Evolutionary conservation across 805 yeast species (phyloP).

Genomic region (Candida succiphila): DNA sequence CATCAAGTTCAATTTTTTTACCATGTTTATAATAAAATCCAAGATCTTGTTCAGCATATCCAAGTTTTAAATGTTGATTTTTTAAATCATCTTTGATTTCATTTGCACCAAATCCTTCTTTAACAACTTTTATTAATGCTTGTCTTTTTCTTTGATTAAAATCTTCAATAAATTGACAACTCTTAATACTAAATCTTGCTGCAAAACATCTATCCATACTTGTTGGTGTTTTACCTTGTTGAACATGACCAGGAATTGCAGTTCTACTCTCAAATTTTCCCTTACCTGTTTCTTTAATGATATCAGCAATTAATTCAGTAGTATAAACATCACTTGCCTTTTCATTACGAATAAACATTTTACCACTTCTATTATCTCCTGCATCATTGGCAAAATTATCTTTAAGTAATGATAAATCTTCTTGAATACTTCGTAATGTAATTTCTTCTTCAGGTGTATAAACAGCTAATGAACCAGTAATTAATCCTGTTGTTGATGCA

Average conservation of each 20-base stretch:
- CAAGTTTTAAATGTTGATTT: conserved; percentile 3
- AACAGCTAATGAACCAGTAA: conserved; percentile 65
- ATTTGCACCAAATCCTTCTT: conserved; percentile 16
- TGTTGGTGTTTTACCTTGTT: conserved; percentile 74
- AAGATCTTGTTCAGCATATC: conserved; percentile 25
- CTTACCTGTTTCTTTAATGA: conserved; percentile 50
- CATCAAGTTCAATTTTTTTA: conserved; percentile 29
- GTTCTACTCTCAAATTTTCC: conserved; percentile 69
- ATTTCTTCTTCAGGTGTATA: conserved; percentile 72
- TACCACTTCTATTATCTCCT: conserved; percentile 62
- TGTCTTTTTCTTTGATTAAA: conserved; percentile 8
- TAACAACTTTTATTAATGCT: conserved; percentile 5
- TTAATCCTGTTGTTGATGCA: conserved; percentile 58
- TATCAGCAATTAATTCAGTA: conserved; percentile 61
- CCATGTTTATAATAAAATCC: conserved; percentile 45
- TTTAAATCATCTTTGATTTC: conserved; percentile 1
- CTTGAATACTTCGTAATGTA: conserved; percentile 46
- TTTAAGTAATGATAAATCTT: conserved; percentile 53
- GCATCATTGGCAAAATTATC: conserved; percentile 49
- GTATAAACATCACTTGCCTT: conserved; percentile 60
- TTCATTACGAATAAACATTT: conserved; percentile 56
- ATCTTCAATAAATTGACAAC: conserved; percentile 59
- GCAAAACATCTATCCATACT: conserved; percentile 73
- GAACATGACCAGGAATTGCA: conserved; percentile 81
- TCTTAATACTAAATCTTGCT: conserved; percentile 58